A percentile compares a stretch with the other conserved stretches of the same genome.
phyloP scores from a whole-genome alignment of 352 stramenopile genomes.

The Peronospora belbahrii region DNA sequence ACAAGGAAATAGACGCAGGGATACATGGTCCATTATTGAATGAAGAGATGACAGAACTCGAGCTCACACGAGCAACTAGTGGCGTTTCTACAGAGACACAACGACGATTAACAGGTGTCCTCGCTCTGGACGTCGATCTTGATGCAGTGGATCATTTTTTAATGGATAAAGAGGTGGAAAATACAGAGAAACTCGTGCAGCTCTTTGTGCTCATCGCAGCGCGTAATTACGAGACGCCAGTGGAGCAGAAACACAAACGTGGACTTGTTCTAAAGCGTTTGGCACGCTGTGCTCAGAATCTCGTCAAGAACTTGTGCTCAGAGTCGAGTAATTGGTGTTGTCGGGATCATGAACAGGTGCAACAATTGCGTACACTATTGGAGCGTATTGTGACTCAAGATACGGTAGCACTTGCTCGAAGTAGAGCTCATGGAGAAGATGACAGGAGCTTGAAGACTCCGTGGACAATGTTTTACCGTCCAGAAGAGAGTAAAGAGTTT shows the following conservation, averaged over 20 bases:
- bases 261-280: constrained; percentile 33
- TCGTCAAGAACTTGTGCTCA: constrained; percentile 8
- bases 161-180: constrained; percentile 3
- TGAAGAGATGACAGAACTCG: constrained; percentile 50
- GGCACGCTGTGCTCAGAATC: constrained; percentile 10
- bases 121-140: constrained; percentile 32
- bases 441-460: constrained; percentile 12
- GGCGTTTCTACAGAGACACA: constrained; percentile 11
- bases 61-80: constrained; percentile 23
- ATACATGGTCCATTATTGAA: constrained; percentile 28
- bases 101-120: constrained; percentile 20
- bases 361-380: constrained; percentile 33
- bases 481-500: constrained; percentile 25
- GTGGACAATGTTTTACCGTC: constrained; percentile 54
- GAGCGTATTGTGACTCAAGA: constrained; percentile 39
- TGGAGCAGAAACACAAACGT: constrained; percentile 29
- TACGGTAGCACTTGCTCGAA: constrained; percentile 11
- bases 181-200: constrained; percentile 18
- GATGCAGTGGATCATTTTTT: constrained; percentile 2
- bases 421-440: neutral
- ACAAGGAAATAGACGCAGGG: neutral
- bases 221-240: constrained; percentile 31
- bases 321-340: constrained; percentile 32
- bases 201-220: constrained; percentile 33
- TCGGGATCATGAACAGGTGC: constrained; percentile 19